Evolutionary conservation across 2,329 filamentous ascomycete genomes (phyloP).

Genomic region (Ceratocystis lukuohia): DNA sequence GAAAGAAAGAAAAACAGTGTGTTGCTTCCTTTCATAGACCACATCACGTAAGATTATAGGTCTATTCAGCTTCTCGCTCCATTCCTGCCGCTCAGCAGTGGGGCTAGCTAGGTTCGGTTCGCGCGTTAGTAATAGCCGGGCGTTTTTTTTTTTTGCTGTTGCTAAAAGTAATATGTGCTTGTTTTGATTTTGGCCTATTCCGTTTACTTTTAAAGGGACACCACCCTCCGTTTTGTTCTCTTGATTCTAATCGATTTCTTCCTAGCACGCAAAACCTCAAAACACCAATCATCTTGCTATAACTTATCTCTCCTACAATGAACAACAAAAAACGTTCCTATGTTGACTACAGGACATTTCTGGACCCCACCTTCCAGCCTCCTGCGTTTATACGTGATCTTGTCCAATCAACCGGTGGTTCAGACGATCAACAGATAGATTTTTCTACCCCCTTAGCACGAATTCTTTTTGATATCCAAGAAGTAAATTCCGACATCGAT

Average conservation of each 20-base stretch:
- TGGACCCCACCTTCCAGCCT: conserved; percentile 69
- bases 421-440: conserved; percentile 78
- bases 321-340: conserved; percentile 57
- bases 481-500: conserved; percentile 93
- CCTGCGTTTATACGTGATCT: conserved; percentile 76
- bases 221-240: too few species aligned
- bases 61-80: too few species aligned
- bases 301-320: conserved; percentile 9
- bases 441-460: conserved; percentile 86
- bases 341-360: conserved; percentile 89
- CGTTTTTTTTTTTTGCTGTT: too few species aligned
- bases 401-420: conserved; percentile 81
- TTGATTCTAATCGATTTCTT: background rate
- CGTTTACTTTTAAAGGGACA: too few species aligned
- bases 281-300: background rate
- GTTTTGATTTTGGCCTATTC: too few species aligned
- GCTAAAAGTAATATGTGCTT: too few species aligned
- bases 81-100: too few species aligned
- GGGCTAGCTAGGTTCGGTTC: too few species aligned
- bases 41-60: too few species aligned
- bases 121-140: too few species aligned
- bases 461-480: conserved; percentile 91
- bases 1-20: too few species aligned
- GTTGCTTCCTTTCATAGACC: too few species aligned
- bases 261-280: background rate